Conservation (phyloP, 805 yeast species). For the Ogataea nonfermentans region DNA sequence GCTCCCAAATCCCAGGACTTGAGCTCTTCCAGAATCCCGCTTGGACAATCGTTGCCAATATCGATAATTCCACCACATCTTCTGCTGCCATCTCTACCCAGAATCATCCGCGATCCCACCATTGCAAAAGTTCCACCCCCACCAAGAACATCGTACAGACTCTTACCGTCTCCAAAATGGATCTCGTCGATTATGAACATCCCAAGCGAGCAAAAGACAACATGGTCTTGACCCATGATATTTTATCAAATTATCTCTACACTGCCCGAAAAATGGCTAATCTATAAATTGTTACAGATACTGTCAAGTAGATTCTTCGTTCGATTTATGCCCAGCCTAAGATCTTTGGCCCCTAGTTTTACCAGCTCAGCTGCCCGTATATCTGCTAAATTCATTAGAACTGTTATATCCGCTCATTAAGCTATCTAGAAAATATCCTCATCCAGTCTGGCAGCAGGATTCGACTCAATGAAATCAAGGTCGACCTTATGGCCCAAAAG, state of each 20-base stretch:
- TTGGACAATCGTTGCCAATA: slow-evolving; percentile 76
- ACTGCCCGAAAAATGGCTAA: no score
- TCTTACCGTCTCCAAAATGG: slow-evolving; percentile 44
- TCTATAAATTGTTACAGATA: no score
- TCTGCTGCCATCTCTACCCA: slow-evolving; percentile 36
- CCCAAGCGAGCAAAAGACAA: slow-evolving; percentile 66
- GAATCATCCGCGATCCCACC: slow-evolving; percentile 65
- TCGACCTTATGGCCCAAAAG: slow-evolving; percentile 95
- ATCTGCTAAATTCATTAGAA: neutral
- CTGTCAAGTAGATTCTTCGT: no score
- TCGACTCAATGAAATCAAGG: slow-evolving; percentile 88
- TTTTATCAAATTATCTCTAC: no score
- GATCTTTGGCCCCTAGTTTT: no score
- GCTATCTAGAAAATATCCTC: slow-evolving; percentile 49
- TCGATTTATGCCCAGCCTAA: no score
- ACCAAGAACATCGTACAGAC: slow-evolving; percentile 61
- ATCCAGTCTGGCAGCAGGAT: slow-evolving; percentile 97
- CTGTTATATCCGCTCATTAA: neutral
- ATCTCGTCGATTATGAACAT: slow-evolving; percentile 91
- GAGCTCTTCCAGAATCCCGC: slow-evolving; percentile 41
- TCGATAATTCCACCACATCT: slow-evolving; percentile 72
- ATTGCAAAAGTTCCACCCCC: slow-evolving; percentile 89
- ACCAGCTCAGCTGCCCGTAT: no score
- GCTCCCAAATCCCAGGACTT: slow-evolving; percentile 62
- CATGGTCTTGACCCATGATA: neutral